A percentile compares a stretch with the other conserved stretches of the same genome.
Evolutionary conservation across 2,329 filamentous ascomycete species (phyloP).

Genomic region (Pseudocercospora eumusae): DNA sequence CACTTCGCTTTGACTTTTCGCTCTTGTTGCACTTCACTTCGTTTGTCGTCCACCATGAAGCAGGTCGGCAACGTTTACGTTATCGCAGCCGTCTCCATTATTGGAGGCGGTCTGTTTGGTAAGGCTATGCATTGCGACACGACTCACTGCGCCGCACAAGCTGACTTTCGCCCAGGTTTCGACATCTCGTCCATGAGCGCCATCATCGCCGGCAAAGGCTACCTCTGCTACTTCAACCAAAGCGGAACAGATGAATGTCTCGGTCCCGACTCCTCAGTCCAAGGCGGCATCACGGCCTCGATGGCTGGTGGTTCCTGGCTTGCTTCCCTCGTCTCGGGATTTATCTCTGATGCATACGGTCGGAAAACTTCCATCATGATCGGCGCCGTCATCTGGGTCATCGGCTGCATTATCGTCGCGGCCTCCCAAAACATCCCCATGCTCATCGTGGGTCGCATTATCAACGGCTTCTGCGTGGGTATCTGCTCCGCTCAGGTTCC

Average conservation of each 20-base stretch:
- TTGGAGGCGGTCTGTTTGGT: conserved; percentile 61
- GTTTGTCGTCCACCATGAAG: conserved; percentile 31
- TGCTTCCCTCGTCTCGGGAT: conserved; percentile 62
- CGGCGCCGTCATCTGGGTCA: conserved; percentile 48
- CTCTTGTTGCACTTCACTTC: not conserved
- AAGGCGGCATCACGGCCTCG: conserved; percentile 69
- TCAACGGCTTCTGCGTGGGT: conserved; percentile 72
- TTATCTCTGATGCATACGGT: conserved; percentile 59
- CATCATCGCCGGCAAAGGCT: conserved; percentile 64
- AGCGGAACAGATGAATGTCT: conserved; percentile 48
- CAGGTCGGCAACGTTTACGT: conserved; percentile 59
- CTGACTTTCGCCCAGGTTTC: conserved; percentile 56
- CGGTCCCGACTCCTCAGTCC: conserved; percentile 56
- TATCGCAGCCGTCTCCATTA: conserved; percentile 59
- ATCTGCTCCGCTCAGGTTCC: conserved; percentile 71
- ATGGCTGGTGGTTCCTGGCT: conserved; percentile 72
- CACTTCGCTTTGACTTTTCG: conserved; percentile 1
- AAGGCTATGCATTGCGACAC: not conserved
- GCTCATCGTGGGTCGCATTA: conserved; percentile 69
- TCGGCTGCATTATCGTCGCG: conserved; percentile 64
- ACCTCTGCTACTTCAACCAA: conserved; percentile 71
- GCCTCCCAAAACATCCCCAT: conserved; percentile 67
- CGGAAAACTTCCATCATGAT: conserved; percentile 56
- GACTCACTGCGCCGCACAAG: not conserved
- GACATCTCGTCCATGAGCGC: conserved; percentile 74